These are phyloP conservation scores for Ogataea haglerorum DNA, from an alignment of 805 yeast genomes.

Conservation along the genomic window DNA sequence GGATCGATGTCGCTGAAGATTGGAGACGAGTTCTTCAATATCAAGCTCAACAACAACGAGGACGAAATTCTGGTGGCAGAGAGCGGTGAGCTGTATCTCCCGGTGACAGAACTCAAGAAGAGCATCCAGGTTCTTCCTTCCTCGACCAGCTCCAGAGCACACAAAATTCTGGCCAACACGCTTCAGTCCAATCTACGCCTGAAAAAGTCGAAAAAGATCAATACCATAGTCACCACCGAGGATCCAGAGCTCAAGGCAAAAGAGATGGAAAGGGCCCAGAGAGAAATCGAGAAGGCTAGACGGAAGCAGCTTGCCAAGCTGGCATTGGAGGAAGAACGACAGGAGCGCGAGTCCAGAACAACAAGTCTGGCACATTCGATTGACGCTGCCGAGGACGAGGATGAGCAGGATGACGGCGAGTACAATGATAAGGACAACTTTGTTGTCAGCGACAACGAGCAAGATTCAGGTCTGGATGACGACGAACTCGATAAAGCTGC, in stretches of 20 bases:
- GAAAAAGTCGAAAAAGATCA: constrained; percentile 45
- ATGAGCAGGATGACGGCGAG: constrained; percentile 30
- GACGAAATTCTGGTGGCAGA: constrained; percentile 76
- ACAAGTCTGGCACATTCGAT: constrained; percentile 22
- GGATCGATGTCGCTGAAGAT: constrained; percentile 82
- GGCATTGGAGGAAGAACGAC: constrained; percentile 54
- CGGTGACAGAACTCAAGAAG: constrained; percentile 62
- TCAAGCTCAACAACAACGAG: constrained; percentile 56
- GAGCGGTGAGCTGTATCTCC: constrained; percentile 65
- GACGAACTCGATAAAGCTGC: constrained; percentile 51
- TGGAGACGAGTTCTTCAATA: constrained; percentile 85
- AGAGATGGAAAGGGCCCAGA: constrained; percentile 63
- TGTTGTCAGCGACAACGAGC: constrained; percentile 37
- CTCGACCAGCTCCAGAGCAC: constrained; percentile 83
- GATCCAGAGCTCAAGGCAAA: constrained; percentile 73
- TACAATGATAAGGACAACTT: constrained; percentile 34
- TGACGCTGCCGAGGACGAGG: constrained; percentile 42
- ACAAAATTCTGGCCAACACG: constrained; percentile 71
- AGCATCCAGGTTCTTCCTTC: constrained; percentile 80
- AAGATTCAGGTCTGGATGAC: constrained; percentile 30
- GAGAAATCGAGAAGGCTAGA: constrained; percentile 60
- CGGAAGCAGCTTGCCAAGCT: constrained; percentile 55
- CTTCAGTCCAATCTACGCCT: constrained; percentile 47
- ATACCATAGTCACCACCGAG: constrained; percentile 47
- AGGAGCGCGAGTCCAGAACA: constrained; percentile 38